Percentiles rank a stretch among this genome's conserved stretches.
Evolutionary conservation across 345 rosid genomes (phyloP).

Genomic region (Brassica incana): DNA sequence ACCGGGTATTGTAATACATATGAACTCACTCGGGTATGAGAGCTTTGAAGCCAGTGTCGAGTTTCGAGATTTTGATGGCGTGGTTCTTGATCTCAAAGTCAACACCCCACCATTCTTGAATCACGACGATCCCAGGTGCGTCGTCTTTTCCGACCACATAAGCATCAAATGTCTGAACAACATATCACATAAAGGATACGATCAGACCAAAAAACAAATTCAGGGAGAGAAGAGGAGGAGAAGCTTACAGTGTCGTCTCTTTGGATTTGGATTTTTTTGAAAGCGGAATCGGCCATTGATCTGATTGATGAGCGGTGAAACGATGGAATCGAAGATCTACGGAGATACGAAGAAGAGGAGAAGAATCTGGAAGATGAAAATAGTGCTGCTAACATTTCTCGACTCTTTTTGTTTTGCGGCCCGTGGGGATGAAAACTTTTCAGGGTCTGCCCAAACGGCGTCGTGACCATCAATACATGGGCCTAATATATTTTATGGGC

Average conservation of each 20-base stretch:
- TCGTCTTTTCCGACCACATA: conserved; percentile 88
- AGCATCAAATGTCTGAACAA: conserved; percentile 76
- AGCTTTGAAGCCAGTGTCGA: conserved; percentile 76
- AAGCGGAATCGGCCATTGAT: conserved; percentile 77
- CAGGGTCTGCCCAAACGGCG: background rate
- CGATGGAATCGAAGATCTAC: conserved; percentile 30
- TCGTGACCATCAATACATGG: background rate
- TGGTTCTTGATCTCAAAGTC: conserved; percentile 96
- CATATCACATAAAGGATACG: background rate
- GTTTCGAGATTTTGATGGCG: conserved; percentile 75
- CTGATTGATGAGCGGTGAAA: conserved; percentile 45
- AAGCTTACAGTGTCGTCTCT: conserved; percentile 76
- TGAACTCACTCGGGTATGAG: conserved; percentile 82
- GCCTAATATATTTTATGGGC: background rate
- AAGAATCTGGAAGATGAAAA: conserved; percentile 28
- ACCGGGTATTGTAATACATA: background rate
- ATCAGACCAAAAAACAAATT: background rate
- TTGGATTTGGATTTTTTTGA: conserved; percentile 80
- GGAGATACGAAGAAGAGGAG: background rate
- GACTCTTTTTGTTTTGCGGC: background rate
- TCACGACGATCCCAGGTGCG: conserved; percentile 87
- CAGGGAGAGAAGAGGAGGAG: background rate
- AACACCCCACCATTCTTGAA: conserved; percentile 99
- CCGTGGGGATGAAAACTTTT: background rate
- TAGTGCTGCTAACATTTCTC: conserved; percentile 36